phyloP scores from a whole-genome alignment of 2,329 filamentous ascomycete species.

The Fusarium temperatum region DNA sequence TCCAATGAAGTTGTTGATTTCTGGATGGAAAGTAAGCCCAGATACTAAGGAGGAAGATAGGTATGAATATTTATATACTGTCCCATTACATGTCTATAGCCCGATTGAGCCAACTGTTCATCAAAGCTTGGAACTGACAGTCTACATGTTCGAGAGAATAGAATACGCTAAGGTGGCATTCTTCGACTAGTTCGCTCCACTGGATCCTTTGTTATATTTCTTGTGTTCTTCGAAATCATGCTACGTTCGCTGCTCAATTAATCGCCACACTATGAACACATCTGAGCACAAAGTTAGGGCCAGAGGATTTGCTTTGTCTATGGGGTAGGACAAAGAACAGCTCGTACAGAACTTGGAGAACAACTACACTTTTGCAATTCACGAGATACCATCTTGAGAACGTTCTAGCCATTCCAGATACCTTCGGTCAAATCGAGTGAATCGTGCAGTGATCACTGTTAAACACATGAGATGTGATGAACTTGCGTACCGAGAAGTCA shows the following conservation, averaged over 20 bases:
- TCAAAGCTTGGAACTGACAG: too few species aligned
- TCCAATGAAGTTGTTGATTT: not conserved
- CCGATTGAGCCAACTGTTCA: fast-evolving
- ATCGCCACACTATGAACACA: fast-evolving
- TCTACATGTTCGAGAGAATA: not conserved
- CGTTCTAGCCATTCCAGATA: fast-evolving
- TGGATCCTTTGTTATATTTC: not conserved
- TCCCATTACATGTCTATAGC: fast-evolving
- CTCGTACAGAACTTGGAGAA: not conserved
- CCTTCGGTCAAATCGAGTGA: fast-evolving
- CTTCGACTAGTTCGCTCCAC: fast-evolving
- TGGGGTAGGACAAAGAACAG: not conserved
- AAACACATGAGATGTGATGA: too few species aligned
- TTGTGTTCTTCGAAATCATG: not conserved
- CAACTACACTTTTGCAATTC: fast-evolving
- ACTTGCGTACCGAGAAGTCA: fast-evolving
- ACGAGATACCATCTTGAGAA: fast-evolving
- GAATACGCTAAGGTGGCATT: fast-evolving
- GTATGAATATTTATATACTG: fast-evolving
- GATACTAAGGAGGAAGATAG: too few species aligned
- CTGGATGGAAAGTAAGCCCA: not conserved
- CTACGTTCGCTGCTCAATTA: too few species aligned
- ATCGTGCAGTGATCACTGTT: fast-evolving
- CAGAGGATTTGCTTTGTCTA: fast-evolving
- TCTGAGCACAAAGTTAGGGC: fast-evolving